Base-by-base conservation (phyloP, 768 basidiomycete genomes). In the Amanita phalloides region DNA sequence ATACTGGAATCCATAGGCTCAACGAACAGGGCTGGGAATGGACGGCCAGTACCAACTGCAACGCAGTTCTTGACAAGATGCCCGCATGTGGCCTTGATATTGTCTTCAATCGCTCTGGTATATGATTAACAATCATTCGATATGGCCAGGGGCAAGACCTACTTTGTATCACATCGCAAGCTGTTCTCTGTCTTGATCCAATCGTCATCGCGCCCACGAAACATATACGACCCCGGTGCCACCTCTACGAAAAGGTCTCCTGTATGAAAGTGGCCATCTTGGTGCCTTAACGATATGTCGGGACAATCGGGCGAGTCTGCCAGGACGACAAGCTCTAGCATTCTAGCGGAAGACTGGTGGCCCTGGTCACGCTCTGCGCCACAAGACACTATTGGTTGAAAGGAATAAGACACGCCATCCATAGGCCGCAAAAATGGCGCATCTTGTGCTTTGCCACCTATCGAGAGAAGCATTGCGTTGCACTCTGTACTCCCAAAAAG, bases 401-500 rank as follows among this genome's bases (percentile, higher is more conserved):
- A 89, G 14, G 68, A 73, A 57, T 88, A 90, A 10, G 74, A 74
- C 17, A 80, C 79, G 45, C 78, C 77, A 21, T 80, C 74, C 17
- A 88, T 62, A 10, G 80, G 70, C 26, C 71, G 72, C 35, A 89
- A 73, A 53, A 79, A 68, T 30, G 71, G 71, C 49, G 75, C 74
- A 54, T 77, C 69, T 39, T 66, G 68, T 35, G 75, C 79, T 49
- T 70, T 66, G 32, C 75, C 78, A 44, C 81, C 82, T 42, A 48
- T 33, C 8, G 84, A 82, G 25, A 81, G 61, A 52, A 90, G 68
- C 74, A 84, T 84, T 1, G 77, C 82, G 36, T 85, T 85, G 55
- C 84, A 77, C 69, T 90, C 88, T 2, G 88, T 90, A 63, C 78
- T 86, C n/a, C 88, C 88, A 61, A 89, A 90, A n/a, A 86, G 71